Evolutionary conservation across 148 eudicot species (phyloP).

Genomic region (Vaccinium darrowii): DNA sequence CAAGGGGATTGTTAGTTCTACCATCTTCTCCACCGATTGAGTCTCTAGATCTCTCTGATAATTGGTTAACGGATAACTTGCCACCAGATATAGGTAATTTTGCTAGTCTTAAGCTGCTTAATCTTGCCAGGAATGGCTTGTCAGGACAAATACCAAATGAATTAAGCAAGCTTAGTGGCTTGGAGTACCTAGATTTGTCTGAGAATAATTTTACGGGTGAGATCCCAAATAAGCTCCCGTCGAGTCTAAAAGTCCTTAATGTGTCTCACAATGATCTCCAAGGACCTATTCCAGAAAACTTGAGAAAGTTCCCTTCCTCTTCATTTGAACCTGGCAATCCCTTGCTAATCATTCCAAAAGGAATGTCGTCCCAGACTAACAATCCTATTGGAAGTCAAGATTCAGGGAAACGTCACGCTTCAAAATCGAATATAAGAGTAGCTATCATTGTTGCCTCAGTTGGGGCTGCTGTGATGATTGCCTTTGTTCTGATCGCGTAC

Average conservation of each 20-base stretch:
- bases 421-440: conserved; percentile 55
- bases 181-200: conserved; percentile 78
- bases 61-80: conserved; percentile 56
- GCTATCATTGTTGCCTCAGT: conserved; percentile 76
- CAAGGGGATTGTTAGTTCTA: conserved; percentile 50
- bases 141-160: conserved; percentile 70
- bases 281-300: conserved; percentile 65
- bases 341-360: conserved; percentile 35
- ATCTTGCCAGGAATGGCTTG: conserved; percentile 67
- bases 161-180: conserved; percentile 51
- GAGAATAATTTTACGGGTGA: conserved; percentile 61
- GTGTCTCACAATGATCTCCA: conserved; percentile 65
- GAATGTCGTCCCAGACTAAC: conserved; percentile 15
- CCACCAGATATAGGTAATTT: conserved; percentile 54
- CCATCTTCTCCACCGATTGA: conserved; percentile 66
- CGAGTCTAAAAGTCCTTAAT: conserved; percentile 55
- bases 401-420: conserved; percentile 24
- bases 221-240: conserved; percentile 68
- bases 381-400: conserved; percentile 25
- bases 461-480: conserved; percentile 79
- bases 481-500: conserved; percentile 74
- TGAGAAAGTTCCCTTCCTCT: conserved; percentile 47
- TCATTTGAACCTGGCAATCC: conserved; percentile 84
- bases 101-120: conserved; percentile 59
- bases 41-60: conserved; percentile 79